Evolutionary conservation across 495 filamentous ascomycete species (phyloP).

Genomic region (Cryomyces antarcticus): DNA sequence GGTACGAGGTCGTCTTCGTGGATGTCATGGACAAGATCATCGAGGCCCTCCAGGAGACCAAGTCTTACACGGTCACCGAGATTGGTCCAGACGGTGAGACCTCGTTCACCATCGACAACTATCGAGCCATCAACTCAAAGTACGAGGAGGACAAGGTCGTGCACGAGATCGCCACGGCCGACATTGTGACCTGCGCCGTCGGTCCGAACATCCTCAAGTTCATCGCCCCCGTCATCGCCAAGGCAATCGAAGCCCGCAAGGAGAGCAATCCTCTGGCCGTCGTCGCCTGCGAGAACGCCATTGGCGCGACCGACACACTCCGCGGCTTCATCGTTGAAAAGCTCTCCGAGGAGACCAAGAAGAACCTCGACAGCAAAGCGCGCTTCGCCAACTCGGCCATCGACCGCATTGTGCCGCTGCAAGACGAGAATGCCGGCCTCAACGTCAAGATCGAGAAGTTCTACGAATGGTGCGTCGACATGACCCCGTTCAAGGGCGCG

Average conservation of each 20-base stretch:
- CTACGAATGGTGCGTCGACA: conserved; percentile 94
- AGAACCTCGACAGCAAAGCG: conserved; percentile 18
- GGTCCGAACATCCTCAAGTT: conserved; percentile 91
- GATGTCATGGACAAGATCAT: conserved; percentile 77
- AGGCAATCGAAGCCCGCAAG: conserved; percentile 61
- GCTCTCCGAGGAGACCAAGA: conserved; percentile 19
- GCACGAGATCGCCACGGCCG: conserved; percentile 66
- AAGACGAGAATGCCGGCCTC: conserved; percentile 55
- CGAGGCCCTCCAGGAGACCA: conserved; percentile 45
- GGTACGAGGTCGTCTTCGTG: conserved; percentile 85
- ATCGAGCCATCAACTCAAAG: conserved; percentile 88
- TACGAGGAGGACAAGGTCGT: conserved; percentile 59
- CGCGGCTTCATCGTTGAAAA: conserved; percentile 57
- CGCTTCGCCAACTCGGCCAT: conserved; percentile 93
- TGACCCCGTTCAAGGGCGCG: conserved; percentile 48
- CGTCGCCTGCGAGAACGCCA: conserved; percentile 95
- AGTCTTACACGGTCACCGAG: conserved; percentile 78
- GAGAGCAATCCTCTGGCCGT: conserved; percentile 59
- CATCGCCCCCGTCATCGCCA: conserved; percentile 82
- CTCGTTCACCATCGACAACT: conserved; percentile 71
- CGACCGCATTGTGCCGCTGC: conserved; percentile 87
- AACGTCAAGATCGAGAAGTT: conserved; percentile 94
- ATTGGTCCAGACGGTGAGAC: conserved; percentile 70
- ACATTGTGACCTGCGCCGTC: conserved; percentile 87
- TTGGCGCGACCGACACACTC: conserved; percentile 72